A percentile compares a stretch with the other conserved stretches of the same genome.
Evolutionary conservation across 2,329 filamentous ascomycete genomes (phyloP).

Genomic region (Penicillium sp.): DNA sequence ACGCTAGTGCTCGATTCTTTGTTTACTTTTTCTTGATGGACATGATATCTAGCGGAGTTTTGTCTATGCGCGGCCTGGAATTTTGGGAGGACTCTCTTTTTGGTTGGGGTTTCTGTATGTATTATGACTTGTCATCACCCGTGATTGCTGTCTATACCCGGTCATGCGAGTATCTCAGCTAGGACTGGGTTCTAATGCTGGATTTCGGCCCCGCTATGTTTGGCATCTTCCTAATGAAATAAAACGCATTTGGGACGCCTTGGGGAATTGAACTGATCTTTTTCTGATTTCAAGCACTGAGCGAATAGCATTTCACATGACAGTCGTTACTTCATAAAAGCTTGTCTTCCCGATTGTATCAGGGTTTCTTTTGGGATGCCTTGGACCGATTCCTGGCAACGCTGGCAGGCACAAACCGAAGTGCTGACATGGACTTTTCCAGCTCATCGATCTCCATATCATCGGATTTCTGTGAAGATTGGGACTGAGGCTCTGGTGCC

Average conservation of each 20-base stretch:
- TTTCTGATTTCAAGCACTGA: not conserved
- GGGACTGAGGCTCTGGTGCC: not conserved
- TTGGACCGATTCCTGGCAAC: constrained; percentile 32
- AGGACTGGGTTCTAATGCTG: constrained; percentile 1
- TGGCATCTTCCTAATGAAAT: not conserved
- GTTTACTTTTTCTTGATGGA: constrained; percentile 14
- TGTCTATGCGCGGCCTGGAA: constrained; percentile 13
- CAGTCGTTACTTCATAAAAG: not conserved
- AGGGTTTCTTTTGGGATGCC: constrained; percentile 13
- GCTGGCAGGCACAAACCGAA: constrained; percentile 44
- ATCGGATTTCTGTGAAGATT: constrained; percentile 1
- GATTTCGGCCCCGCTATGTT: not conserved
- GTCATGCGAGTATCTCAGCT: constrained; percentile 7
- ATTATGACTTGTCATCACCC: constrained; percentile 17
- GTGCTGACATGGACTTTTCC: constrained; percentile 42
- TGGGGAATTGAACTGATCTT: too few species aligned
- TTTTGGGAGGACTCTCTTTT: constrained; percentile 3
- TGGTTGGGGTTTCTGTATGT: constrained; percentile 15
- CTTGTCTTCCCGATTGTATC: not conserved
- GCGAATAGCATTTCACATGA: not conserved
- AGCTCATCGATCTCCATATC: constrained; percentile 38
- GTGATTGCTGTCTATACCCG: constrained; percentile 23
- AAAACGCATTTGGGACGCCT: not conserved
- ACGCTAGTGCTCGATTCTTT: constrained; percentile 10
- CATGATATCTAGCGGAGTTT: constrained; percentile 25